phyloP scores from a whole-genome alignment of 257 asterid genomes.

The Phtheirospermum japonicum region DNA sequence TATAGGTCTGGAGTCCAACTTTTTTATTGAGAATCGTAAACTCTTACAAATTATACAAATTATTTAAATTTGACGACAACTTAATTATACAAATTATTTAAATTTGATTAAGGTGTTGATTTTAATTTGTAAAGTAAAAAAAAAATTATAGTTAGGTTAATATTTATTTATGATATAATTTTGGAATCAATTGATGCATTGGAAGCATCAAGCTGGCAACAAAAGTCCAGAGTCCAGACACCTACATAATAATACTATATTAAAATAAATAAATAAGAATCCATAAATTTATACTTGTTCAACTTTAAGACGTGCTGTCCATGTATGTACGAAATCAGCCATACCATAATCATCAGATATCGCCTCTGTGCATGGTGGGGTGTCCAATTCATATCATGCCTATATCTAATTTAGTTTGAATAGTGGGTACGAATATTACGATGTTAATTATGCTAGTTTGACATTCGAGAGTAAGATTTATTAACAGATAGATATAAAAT shows the following conservation, averaged over 20 bases:
- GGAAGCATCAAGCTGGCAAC: conserved; percentile 9
- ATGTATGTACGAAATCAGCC: not conserved
- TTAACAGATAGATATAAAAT: no score
- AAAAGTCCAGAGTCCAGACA: conserved; percentile 16
- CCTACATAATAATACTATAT: not conserved
- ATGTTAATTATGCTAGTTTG: no score
- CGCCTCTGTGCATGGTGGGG: no score
- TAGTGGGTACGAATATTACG: no score
- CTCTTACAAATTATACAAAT: no score
- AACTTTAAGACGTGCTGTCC: conserved; percentile 15
- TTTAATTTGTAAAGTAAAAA: not conserved
- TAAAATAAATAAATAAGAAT: not conserved
- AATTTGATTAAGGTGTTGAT: not conserved
- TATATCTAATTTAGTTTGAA: no score
- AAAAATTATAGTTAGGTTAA: no score
- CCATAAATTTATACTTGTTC: not conserved
- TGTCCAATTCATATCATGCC: not conserved
- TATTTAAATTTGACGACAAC: no score
- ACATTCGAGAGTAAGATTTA: no score
- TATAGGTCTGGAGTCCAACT: no score
- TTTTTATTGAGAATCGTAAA: no score
- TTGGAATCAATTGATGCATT: not conserved
- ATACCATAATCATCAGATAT: not conserved
- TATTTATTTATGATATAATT: not conserved
- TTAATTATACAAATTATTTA: not conserved